Base-by-base conservation (phyloP, 345 rosid species). In the Toxicodendron radicans region DNA sequence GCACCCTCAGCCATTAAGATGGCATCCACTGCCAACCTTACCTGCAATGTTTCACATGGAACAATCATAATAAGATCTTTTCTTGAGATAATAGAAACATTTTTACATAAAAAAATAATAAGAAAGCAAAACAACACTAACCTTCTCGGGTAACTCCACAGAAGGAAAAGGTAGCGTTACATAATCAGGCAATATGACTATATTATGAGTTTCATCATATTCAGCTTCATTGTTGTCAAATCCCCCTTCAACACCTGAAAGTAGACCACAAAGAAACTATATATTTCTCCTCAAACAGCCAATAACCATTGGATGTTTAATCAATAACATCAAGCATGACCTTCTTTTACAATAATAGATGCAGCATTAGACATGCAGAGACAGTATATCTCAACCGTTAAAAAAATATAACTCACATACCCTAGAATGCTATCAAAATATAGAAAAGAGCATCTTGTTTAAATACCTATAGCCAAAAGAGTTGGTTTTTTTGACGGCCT, bases 111-210 rank as follows among this genome's bases (percentile, higher is more conserved):
- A 24, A 24, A 45, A 70, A 45, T 49, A 59, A 7, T 11, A 21
- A 21, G 14, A 21, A 3, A 43, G 6, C 38, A n/a, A 75, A 64
- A 64, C 32, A 58, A 58, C 52, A 61, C 66, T 69, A 73, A 96
- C 99, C 99, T 96, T 96, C 86, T 96, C 99, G 21, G 98, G 99
- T 80, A 96, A 82, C 79, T 93, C 97, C 79, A 96, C 94, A 12
- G 91, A 88, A 78, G 99, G 99, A 80, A 92, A 90, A 16, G 92
- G 87, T 66, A 93, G 90, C 35, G 92, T 79, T 33, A 86, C 85
- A 65, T 87, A 85, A 73, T 81, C 88, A 56, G 98, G 99, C 79
- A 96, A 87, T 66, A 96, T 80, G 64, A 93, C 90, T 57, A 93
- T 85, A 63, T 71, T 85, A 73, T 83, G 82, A 72, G 85, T 81